These are phyloP conservation scores for Xerocomellus intermedius DNA, from an alignment of 768 basidiomycete genomes.

Conservation along the genomic window DNA sequence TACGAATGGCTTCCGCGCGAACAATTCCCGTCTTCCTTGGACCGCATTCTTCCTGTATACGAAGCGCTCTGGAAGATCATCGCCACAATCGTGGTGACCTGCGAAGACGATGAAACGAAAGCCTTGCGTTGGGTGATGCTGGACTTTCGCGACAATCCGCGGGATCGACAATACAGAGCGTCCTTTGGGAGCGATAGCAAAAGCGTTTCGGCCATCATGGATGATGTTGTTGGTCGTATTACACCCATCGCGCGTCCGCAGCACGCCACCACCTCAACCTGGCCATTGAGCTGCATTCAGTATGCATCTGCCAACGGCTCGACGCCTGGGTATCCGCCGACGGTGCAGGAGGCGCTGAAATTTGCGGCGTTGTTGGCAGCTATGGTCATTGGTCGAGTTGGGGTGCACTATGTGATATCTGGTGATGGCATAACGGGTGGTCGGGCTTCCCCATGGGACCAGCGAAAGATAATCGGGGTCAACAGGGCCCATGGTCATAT, in stretches of 20 bases:
- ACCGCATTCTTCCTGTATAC: conserved; percentile 57
- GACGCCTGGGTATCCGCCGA: conserved; percentile 36
- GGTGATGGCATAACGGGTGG: conserved; percentile 29
- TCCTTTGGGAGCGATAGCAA: conserved; percentile 2
- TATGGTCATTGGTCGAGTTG: conserved; percentile 38
- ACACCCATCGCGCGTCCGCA: conserved; percentile 17
- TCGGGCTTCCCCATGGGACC: conserved; percentile 41
- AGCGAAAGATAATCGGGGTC: conserved; percentile 12
- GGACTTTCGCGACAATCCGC: conserved; percentile 36
- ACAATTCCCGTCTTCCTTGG: conserved; percentile 33
- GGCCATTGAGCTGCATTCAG: conserved; percentile 17
- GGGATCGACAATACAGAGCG: conserved; percentile 22
- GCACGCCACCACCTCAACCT: neutral
- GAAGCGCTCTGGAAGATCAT: conserved; percentile 64
- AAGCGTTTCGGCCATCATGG: conserved; percentile 24
- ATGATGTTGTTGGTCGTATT: conserved; percentile 16
- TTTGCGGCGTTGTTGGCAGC: conserved; percentile 50
- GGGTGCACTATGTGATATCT: conserved; percentile 24
- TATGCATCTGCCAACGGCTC: neutral
- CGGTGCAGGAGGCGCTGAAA: conserved; percentile 48
- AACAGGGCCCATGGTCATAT: neutral
- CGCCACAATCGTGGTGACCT: conserved; percentile 41
- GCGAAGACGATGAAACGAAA: conserved; percentile 26
- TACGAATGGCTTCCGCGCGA: conserved; percentile 39
- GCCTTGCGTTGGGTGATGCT: conserved; percentile 32